Evolutionary conservation across 1,139 yeast genomes (phyloP).

Genomic region (Blastobotrys buckinghamii): DNA sequence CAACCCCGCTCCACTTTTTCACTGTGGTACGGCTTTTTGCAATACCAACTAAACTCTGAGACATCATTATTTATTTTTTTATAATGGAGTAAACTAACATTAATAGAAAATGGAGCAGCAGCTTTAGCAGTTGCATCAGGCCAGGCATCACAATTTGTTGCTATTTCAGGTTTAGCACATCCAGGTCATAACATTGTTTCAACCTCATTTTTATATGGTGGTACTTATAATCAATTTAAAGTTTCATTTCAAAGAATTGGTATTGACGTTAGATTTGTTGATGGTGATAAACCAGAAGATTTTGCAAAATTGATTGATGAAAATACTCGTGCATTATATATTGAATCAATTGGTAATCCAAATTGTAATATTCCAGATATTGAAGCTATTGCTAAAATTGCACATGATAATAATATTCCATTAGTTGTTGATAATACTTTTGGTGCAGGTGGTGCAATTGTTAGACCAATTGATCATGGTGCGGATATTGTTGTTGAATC

Average conservation of each 20-base stretch:
- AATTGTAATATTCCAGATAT: slow-evolving; percentile 90
- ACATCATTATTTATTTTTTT: no score
- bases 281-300: slow-evolving; percentile 66
- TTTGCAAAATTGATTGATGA: slow-evolving; percentile 71
- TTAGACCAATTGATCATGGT: slow-evolving; percentile 82
- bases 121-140: slow-evolving; percentile 93
- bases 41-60: no score
- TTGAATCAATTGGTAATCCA: slow-evolving; percentile 94
- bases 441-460: slow-evolving; percentile 91
- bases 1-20: no score
- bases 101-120: no score
- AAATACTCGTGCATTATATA: slow-evolving; percentile 81
- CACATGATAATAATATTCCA: slow-evolving; percentile 86
- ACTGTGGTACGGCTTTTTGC: no score
- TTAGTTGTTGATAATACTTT: slow-evolving; percentile 95
- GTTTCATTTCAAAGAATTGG: slow-evolving; percentile 87
- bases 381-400: slow-evolving; percentile 64
- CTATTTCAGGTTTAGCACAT: slow-evolving; percentile 78
- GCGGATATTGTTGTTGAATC: slow-evolving; percentile 84
- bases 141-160: slow-evolving; percentile 89
- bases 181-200: slow-evolving; percentile 86
- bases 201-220: slow-evolving; percentile 89
- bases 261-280: slow-evolving; percentile 74
- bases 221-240: slow-evolving; percentile 92
- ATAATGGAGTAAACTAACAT: no score